Base-by-base conservation (phyloP, 768 basidiomycete species). In the Auricularia auricula-judae region DNA sequence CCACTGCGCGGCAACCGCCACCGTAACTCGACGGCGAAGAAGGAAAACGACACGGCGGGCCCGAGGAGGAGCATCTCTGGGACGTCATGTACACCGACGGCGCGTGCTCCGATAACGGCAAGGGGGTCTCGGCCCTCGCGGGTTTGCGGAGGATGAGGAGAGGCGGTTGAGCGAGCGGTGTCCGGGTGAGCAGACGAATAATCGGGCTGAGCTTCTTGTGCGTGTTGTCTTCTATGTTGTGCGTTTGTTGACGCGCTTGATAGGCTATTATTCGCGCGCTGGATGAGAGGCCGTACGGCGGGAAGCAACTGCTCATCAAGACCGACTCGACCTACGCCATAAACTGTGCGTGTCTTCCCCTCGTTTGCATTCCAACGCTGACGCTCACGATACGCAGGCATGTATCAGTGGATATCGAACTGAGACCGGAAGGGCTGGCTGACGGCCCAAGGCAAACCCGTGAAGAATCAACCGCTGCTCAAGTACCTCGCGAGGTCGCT, bases 321-420 rank as follows among this genome's bases (percentile, higher is more conserved):
- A 87, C 91, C 0, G 95, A 98, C 74, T 97, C 94, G 0, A 75
- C 83, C 56, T 97, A 97, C 70, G 85, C 86, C 1, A 93, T 93
- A 3, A 75, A 83, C 61, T 93, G 94, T 94, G 66, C 64, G 74
- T 4, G 1, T 29, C 2, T 60, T 29, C 7, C 29, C 18, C 29
- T 44, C 36, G 21, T 33, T 39, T 21, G 42, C 5, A 23, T 12
- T 23, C 3, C 3, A 35, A 39, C 23, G 36, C 34, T 2, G 29
- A 16, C 33, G 12, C 42, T 35, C 21, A n/a, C 7, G 44, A 39
- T 8, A 3, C 16, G 29, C 43, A 67, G 65, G 64, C 65, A 64
- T 68, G 36, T 66, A 62, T 1, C 44, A 64, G 1, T 71, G 66
- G 64, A 63, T 69, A 5, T 63, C 51, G 10, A 53, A 33, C 12